phyloP scores from a whole-genome alignment of 2,329 filamentous ascomycete genomes.

The Sporothrix sp. region DNA sequence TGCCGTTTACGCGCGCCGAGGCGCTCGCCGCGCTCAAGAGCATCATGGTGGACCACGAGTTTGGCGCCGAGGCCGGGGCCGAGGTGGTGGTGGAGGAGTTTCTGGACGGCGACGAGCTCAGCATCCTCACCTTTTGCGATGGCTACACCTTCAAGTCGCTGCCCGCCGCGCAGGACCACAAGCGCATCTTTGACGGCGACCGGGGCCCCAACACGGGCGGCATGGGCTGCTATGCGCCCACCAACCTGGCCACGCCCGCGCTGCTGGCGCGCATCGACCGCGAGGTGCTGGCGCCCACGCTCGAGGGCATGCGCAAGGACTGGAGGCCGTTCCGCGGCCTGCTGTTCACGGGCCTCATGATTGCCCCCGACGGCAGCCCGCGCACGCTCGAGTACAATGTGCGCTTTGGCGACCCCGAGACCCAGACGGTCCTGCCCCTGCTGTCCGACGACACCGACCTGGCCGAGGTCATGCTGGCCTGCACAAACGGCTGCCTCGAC shows the following conservation, averaged over 20 bases:
- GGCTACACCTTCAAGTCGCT: slow-evolving; percentile 75
- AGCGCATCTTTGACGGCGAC: slow-evolving; percentile 85
- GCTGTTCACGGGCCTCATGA: slow-evolving; percentile 88
- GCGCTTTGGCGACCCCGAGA: slow-evolving; percentile 85
- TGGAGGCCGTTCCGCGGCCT: slow-evolving; percentile 63
- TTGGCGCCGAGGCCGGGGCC: slow-evolving; percentile 67
- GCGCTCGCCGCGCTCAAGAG: slow-evolving; percentile 71
- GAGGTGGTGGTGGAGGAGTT: slow-evolving; percentile 96
- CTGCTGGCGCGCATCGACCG: slow-evolving; percentile 70
- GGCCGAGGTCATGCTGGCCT: slow-evolving; percentile 80
- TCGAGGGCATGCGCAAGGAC: slow-evolving; percentile 79
- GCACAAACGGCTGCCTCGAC: slow-evolving; percentile 64
- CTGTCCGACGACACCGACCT: slow-evolving; percentile 72
- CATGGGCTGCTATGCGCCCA: slow-evolving; percentile 97
- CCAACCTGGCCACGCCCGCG: slow-evolving; percentile 63
- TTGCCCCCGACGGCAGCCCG: slow-evolving; percentile 62
- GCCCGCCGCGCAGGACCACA: slow-evolving; percentile 92
- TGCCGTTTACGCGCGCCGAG: slow-evolving; percentile 72
- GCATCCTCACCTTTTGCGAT: slow-evolving; percentile 84
- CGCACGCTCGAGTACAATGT: slow-evolving; percentile 91
- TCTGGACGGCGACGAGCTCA: slow-evolving; percentile 82
- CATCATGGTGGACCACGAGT: slow-evolving; percentile 84
- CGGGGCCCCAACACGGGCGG: slow-evolving; percentile 89
- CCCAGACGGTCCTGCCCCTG: slow-evolving; percentile 73
- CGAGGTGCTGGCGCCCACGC: slow-evolving; percentile 78